Evolutionary conservation across 805 yeast species (phyloP), one percentile per base, ranked within the genome.

Genomic region (Cyberlindnera japonica): DNA sequence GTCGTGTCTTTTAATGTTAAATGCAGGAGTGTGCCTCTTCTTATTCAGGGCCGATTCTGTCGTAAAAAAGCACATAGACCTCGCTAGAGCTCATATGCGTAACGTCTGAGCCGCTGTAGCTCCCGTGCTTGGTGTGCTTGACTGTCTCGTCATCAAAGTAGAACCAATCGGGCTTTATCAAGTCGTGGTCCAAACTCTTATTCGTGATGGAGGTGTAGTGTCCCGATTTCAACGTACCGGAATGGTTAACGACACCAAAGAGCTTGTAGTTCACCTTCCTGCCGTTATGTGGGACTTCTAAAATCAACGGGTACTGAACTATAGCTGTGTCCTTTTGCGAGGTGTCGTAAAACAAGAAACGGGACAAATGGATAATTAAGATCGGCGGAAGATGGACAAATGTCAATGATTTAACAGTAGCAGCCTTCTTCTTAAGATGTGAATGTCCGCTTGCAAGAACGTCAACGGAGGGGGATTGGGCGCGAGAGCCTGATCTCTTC

Each of bases 321-420:
- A 65, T 61, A 1, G 79, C 68, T 38, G 70, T 56, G 44, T 69
- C 68, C 50, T 78, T 77, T 52, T 77, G 78, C 2, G 79, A 72
- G 29, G 79, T 58, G 47, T 72, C 75, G 52, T 67, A 72, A 38
- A 71, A 74, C 54, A 52, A 62, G 62, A 91, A 91, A 49, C 99
- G 68, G 48, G 95, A 89, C 47, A 91, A 72, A 59, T 91, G 96
- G 32, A 91, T 76, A 17, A 91, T 81, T 43, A 91, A 68, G 2
- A 85, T 73, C 33, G 76, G 79, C 1, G 99, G 98, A 26, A 91
- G 64, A 33, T 91, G 68, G 2, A 95, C 80, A 35, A 91, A 86
- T 24, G 75, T 71, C 45, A 90, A 67, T 16, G 79, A 72, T 59
- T 93, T 91, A 15, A 83, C 68, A 37, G 93, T 79, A 21, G 72